Conservation (phyloP, 768 basidiomycete genomes). For the Pholiota conissans region DNA sequence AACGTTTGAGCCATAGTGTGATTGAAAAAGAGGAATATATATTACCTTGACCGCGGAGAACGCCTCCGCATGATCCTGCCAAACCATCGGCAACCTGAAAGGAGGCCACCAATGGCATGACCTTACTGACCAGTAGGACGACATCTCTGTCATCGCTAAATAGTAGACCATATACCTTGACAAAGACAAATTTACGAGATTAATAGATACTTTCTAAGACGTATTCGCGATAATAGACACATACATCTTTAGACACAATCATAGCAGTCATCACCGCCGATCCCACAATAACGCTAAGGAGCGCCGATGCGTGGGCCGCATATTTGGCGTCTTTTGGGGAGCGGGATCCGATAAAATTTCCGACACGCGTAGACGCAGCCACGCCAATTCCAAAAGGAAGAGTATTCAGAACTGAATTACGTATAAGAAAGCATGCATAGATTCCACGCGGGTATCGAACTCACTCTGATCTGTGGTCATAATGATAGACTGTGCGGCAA, state of each 20-base stretch:
- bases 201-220: not conserved
- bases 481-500: conserved; percentile 77
- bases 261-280: conserved; percentile 57
- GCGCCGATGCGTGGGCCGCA: conserved; percentile 62
- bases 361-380: conserved; percentile 71
- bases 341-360: conserved; percentile 67
- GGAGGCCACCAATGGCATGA: conserved; percentile 74
- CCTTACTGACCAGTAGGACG: conserved; percentile 57
- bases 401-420: conserved; percentile 58
- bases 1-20: not conserved
- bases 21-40: not conserved
- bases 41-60: conserved; percentile 77
- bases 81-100: conserved; percentile 84
- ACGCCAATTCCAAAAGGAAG: conserved; percentile 79
- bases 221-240: conserved; percentile 19
- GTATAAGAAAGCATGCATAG: conserved; percentile 1
- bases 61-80: conserved; percentile 61
- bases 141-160: conserved; percentile 67
- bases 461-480: conserved; percentile 80
- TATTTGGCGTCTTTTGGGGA: conserved; percentile 51
- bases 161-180: conserved; percentile 62
- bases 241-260: conserved; percentile 56
- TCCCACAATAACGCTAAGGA: conserved; percentile 63
- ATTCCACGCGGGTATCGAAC: conserved; percentile 1
- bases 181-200: not conserved